phyloP scores from a whole-genome alignment of 2,329 filamentous ascomycete species.

The Ramichloridium luteum region DNA sequence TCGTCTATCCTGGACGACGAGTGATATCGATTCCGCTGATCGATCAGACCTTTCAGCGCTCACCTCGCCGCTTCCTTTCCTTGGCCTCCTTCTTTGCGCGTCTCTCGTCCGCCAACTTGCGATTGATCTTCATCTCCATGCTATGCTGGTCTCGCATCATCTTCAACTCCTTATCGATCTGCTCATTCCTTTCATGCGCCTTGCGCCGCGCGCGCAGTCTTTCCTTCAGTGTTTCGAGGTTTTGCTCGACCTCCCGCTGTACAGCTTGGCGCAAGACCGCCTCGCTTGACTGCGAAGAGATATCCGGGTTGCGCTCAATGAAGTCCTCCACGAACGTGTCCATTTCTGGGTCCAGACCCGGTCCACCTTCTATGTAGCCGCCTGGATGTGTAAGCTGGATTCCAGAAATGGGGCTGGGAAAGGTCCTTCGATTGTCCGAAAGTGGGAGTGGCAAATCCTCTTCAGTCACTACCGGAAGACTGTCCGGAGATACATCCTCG shows the following conservation, averaged over 20 bases:
- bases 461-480: conserved; percentile 19
- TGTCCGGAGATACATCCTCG: conserved; percentile 15
- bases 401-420: conserved; percentile 31
- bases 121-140: conserved; percentile 34
- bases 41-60: not conserved
- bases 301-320: conserved; percentile 24
- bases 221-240: conserved; percentile 21
- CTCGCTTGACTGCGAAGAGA: conserved; percentile 18
- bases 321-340: conserved; percentile 30
- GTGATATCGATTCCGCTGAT: too few species aligned
- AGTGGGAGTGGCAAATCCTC: conserved; percentile 32
- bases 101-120: conserved; percentile 30
- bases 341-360: conserved; percentile 28
- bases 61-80: conserved; percentile 18
- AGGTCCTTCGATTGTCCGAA: conserved; percentile 30
- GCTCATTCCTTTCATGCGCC: conserved; percentile 30
- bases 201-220: conserved; percentile 25
- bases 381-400: conserved; percentile 34
- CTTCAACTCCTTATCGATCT: conserved; percentile 32
- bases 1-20: too few species aligned
- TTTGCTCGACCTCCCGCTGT: conserved; percentile 18
- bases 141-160: conserved; percentile 32
- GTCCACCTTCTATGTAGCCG: conserved; percentile 38
- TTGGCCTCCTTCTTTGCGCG: conserved; percentile 25
- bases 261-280: conserved; percentile 27